Conservation (phyloP, 495 filamentous ascomycete genomes). For the Penicillium alfredii region DNA sequence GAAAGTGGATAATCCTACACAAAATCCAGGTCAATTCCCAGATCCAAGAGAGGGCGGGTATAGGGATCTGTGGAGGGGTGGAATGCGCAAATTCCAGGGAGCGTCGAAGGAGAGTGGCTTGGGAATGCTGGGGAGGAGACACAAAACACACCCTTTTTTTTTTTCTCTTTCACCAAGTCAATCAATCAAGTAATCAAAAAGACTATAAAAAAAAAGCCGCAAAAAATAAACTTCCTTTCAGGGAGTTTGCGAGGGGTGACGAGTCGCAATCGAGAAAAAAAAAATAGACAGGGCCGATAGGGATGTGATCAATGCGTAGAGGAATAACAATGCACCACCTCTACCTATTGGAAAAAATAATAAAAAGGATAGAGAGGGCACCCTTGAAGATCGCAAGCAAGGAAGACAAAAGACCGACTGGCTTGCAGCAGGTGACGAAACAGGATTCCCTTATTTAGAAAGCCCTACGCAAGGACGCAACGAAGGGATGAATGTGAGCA, state of each 20-base stretch:
- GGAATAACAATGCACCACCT: constrained; percentile 7
- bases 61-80: constrained; percentile 9
- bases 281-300: background rate
- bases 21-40: constrained; percentile 27
- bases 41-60: too few relatives aligned
- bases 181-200: constrained; percentile 13
- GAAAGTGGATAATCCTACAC: constrained; percentile 25
- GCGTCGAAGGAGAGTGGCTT: constrained; percentile 15
- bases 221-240: constrained; percentile 17
- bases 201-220: constrained; percentile 31
- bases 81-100: constrained; percentile 30
- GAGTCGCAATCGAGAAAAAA: constrained; percentile 15
- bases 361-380: too few relatives aligned
- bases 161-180: constrained; percentile 5
- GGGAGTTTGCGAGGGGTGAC: constrained; percentile 16
- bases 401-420: constrained; percentile 21
- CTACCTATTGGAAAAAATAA: too few relatives aligned
- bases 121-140: constrained; percentile 32
- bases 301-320: constrained; percentile 14
- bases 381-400: constrained; percentile 29
- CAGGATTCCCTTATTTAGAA: constrained; percentile 6
- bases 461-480: constrained; percentile 31
- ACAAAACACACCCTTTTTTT: constrained; percentile 18
- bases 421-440: constrained; percentile 19
- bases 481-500: constrained; percentile 15